Evolutionary conservation across 768 basidiomycete species (phyloP).

Genomic region (Tephrocybe sp.): DNA sequence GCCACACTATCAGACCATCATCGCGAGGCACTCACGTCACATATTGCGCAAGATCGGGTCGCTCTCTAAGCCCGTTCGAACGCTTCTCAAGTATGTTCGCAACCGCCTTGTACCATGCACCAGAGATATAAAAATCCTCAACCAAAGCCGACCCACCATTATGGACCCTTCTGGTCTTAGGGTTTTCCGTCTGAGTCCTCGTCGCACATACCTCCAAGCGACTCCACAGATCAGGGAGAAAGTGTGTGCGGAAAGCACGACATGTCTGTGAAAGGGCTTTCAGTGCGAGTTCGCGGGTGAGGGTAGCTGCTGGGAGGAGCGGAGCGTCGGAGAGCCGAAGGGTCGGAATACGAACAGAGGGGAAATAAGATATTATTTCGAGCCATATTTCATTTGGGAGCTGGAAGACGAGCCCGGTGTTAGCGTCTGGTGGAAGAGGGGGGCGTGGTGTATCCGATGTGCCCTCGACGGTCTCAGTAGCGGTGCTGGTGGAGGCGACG

Average conservation of each 20-base stretch:
- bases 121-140: not conserved
- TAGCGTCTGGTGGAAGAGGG: not conserved
- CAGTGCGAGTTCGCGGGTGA: conserved; percentile 25
- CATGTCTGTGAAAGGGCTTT: conserved; percentile 34
- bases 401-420: conserved; percentile 16
- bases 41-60: conserved; percentile 18
- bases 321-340: conserved; percentile 5
- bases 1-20: not conserved
- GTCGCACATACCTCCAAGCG: conserved; percentile 27
- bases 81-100: conserved; percentile 22
- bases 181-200: not conserved
- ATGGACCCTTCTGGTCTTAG: not conserved
- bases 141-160: not conserved
- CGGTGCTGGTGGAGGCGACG: not conserved
- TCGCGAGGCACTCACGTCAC: conserved; percentile 20
- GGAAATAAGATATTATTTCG: conserved; percentile 28
- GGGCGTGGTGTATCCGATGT: not conserved
- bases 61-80: conserved; percentile 21
- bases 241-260: conserved; percentile 21
- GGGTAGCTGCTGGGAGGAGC: conserved; percentile 18
- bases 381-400: conserved; percentile 27
- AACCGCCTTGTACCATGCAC: conserved; percentile 23
- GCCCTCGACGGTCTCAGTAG: not conserved
- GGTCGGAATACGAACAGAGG: conserved; percentile 19
- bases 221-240: conserved; percentile 29